Evolutionary conservation across 1,284 basidiomycete species (phyloP).

Genomic region (Trametes polyzona): DNA sequence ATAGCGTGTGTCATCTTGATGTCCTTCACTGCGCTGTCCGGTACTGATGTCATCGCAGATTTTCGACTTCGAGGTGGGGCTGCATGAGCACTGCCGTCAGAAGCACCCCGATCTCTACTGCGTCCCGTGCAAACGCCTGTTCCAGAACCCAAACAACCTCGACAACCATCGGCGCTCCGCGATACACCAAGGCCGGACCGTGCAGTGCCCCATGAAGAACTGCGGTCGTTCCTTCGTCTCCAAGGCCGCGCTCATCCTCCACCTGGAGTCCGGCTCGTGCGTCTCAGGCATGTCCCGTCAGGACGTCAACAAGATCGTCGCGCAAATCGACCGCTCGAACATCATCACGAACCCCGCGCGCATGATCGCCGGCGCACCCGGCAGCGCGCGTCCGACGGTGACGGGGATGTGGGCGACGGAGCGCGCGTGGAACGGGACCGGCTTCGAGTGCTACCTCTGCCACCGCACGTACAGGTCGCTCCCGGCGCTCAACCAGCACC

Average conservation of each 20-base stretch:
- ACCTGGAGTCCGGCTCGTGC: slow-evolving; percentile 38
- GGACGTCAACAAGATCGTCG: slow-evolving; percentile 31
- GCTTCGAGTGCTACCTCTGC: slow-evolving; percentile 43
- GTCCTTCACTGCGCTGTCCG: not conserved
- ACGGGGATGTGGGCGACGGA: slow-evolving; percentile 33
- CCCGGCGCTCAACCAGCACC: slow-evolving; percentile 21
- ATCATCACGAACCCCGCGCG: slow-evolving; percentile 37
- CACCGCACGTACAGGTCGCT: slow-evolving; percentile 17
- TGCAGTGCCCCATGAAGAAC: slow-evolving; percentile 31
- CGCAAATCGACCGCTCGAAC: slow-evolving; percentile 29
- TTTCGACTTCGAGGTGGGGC: slow-evolving; percentile 16
- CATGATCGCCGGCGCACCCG: slow-evolving; percentile 25
- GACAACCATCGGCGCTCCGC: slow-evolving; percentile 32
- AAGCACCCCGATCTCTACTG: slow-evolving; percentile 33
- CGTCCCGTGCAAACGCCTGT: slow-evolving; percentile 31
- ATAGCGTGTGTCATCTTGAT: slow-evolving; percentile 14
- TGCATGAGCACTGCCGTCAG: slow-evolving; percentile 31
- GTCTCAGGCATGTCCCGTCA: slow-evolving; percentile 35
- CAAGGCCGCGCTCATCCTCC: slow-evolving; percentile 34
- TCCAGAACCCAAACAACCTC: slow-evolving; percentile 32
- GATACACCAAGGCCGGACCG: slow-evolving; percentile 24
- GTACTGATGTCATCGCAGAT: slow-evolving; percentile 2
- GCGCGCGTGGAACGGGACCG: slow-evolving; percentile 38
- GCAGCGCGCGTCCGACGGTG: slow-evolving; percentile 13
- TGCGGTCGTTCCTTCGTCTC: slow-evolving; percentile 36